phyloP scores from a whole-genome alignment of 306 rosid genomes.

The Medicago ruthenica region DNA sequence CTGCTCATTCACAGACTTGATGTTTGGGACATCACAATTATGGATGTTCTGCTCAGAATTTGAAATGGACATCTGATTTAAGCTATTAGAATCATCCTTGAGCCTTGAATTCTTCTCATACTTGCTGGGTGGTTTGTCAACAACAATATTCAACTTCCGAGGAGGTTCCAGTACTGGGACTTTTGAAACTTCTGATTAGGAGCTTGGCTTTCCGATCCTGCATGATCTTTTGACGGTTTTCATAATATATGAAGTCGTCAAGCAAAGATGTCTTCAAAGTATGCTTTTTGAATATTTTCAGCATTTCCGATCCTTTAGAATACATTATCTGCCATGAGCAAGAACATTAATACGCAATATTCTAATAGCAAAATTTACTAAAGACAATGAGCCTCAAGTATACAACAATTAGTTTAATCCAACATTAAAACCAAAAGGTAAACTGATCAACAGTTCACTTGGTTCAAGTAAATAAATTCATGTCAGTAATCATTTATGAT shows the following conservation, averaged over 20 bases:
- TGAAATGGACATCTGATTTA: constrained; percentile 43
- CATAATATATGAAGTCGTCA: constrained; percentile 87
- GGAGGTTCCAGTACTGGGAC: constrained; percentile 62
- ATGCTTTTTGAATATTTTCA: constrained; percentile 78
- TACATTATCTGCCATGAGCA: constrained; percentile 64
- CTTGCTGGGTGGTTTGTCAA: constrained; percentile 48
- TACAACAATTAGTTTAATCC: constrained; percentile 1
- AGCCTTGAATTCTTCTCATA: constrained; percentile 47
- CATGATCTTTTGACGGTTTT: constrained; percentile 90
- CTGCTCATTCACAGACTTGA: constrained; percentile 42
- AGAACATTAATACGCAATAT: constrained; percentile 29
- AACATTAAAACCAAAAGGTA: constrained; percentile 11
- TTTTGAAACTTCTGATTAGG: constrained; percentile 52
- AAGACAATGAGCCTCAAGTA: too few species aligned
- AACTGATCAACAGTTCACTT: constrained; percentile 5
- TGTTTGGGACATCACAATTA: constrained; percentile 29
- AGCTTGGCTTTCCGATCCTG: constrained; percentile 84
- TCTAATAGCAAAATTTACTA: not conserved
- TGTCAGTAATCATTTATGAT: constrained; percentile 7
- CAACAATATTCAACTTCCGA: constrained; percentile 58
- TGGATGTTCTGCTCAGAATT: constrained; percentile 47
- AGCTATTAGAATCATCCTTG: constrained; percentile 43
- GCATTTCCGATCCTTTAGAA: constrained; percentile 83
- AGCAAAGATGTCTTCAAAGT: constrained; percentile 83
- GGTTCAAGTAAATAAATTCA: constrained; percentile 3